Percentiles rank a stretch among this genome's conserved stretches.
Conservation (phyloP, 495 filamentous ascomycete species). For the Rhypophila decipiens region DNA sequence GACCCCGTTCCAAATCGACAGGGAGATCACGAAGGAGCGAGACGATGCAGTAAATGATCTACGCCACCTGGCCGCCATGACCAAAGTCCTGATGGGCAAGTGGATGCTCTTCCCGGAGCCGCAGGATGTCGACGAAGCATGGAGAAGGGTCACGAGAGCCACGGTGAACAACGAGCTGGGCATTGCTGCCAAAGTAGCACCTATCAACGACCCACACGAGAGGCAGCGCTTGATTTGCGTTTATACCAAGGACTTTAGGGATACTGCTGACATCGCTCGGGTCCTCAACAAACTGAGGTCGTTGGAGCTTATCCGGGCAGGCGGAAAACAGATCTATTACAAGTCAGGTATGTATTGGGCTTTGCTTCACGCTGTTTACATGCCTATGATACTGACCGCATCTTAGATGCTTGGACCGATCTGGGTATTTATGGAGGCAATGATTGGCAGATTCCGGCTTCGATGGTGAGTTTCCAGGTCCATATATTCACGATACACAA, state of each 20-base stretch:
- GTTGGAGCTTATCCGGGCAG: slow-evolving; percentile 49
- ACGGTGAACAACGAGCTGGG: slow-evolving; percentile 61
- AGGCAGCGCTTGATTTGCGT: slow-evolving; percentile 61
- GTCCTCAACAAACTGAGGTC: slow-evolving; percentile 55
- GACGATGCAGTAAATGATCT: slow-evolving; percentile 47
- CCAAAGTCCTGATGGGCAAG: slow-evolving; percentile 24
- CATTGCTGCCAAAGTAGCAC: slow-evolving; percentile 62
- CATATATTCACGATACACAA: background rate
- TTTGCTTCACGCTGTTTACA: background rate
- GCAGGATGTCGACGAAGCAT: slow-evolving; percentile 53
- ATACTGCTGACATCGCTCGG: slow-evolving; percentile 59
- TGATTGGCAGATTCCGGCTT: slow-evolving; percentile 59
- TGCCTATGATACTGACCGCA: background rate
- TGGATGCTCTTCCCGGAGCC: slow-evolving; percentile 75
- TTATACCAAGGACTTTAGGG: slow-evolving; percentile 69
- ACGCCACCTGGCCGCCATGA: slow-evolving; percentile 41
- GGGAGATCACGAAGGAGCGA: slow-evolving; percentile 47
- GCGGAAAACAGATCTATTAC: slow-evolving; percentile 60
- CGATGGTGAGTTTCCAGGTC: slow-evolving; percentile 22
- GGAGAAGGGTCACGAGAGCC: slow-evolving; percentile 57
- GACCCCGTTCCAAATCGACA: slow-evolving; percentile 11
- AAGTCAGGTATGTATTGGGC: slow-evolving; percentile 47
- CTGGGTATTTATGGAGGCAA: slow-evolving; percentile 62
- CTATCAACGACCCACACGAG: slow-evolving; percentile 20
- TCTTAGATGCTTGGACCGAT: slow-evolving; percentile 64